Conservation (phyloP, 108 stramenopile genomes). For the Fragilaria crotonensis region DNA sequence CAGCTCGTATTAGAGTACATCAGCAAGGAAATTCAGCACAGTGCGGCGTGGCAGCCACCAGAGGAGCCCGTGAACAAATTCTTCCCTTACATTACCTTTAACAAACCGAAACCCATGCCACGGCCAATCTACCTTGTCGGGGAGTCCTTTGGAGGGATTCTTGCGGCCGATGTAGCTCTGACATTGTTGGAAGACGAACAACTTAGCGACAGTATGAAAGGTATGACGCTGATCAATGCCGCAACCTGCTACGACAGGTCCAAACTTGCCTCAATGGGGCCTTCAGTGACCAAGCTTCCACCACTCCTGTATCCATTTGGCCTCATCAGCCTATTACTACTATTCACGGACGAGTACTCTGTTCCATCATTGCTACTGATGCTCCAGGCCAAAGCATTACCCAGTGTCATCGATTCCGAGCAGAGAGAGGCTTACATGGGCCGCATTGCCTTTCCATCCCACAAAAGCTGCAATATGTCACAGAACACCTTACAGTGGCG, state of each 20-base stretch:
- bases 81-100: neutral
- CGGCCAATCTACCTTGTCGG: slow-evolving; percentile 67
- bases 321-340: slow-evolving; percentile 43
- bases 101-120: neutral
- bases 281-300: slow-evolving; percentile 45
- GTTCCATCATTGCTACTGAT: slow-evolving; percentile 58
- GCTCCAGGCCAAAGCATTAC: slow-evolving; percentile 61
- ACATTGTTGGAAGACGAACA: slow-evolving; percentile 19
- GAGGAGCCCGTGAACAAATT: neutral
- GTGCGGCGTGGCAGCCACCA: neutral
- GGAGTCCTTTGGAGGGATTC: slow-evolving; percentile 82
- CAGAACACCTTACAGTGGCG: slow-evolving; percentile 72
- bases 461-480: slow-evolving; percentile 61
- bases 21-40: slow-evolving; percentile 5
- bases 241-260: slow-evolving; percentile 80
- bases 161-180: slow-evolving; percentile 64
- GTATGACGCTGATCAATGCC: slow-evolving; percentile 75
- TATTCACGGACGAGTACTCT: slow-evolving; percentile 66
- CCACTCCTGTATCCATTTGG: slow-evolving; percentile 39
- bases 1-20: slow-evolving; percentile 39
- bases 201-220: slow-evolving; percentile 27
- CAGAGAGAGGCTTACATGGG: slow-evolving; percentile 83
- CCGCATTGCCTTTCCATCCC: slow-evolving; percentile 62
- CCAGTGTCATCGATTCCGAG: slow-evolving; percentile 64
- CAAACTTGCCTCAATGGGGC: slow-evolving; percentile 51